A percentile compares a stretch with the other conserved stretches of the same genome.
Evolutionary conservation across 495 filamentous ascomycete genomes (phyloP).

Genomic region (Xylaria cubensis): DNA sequence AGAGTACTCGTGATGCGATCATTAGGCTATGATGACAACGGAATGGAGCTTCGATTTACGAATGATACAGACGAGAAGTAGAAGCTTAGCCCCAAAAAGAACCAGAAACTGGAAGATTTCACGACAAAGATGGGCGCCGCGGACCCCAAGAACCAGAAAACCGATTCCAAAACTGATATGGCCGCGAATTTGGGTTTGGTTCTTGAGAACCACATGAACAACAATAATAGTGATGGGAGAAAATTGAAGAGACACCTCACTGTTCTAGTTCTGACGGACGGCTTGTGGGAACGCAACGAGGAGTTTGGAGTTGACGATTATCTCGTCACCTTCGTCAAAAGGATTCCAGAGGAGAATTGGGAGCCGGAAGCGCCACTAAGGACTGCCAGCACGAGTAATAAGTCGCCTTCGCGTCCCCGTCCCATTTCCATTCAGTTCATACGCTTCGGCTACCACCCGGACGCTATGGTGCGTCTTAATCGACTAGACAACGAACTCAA

Average conservation of each 20-base stretch:
- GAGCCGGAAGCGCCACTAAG: constrained; percentile 2
- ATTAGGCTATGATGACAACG: constrained; percentile 38
- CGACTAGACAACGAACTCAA: constrained; percentile 41
- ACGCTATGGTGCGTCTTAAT: constrained; percentile 35
- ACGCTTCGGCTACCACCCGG: constrained; percentile 40
- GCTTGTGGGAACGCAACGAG: constrained; percentile 35
- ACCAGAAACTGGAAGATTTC: neutral
- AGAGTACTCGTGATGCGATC: constrained; percentile 40
- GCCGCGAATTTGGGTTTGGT: neutral
- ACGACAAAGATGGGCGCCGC: neutral
- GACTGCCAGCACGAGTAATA: neutral
- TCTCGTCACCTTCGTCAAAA: constrained; percentile 27
- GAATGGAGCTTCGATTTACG: constrained; percentile 37
- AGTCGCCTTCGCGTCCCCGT: constrained; percentile 14
- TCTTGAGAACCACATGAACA: neutral
- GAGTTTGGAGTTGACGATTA: constrained; percentile 13
- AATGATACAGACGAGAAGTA: constrained; percentile 10
- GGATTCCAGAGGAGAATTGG: constrained; percentile 30
- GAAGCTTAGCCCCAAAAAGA: constrained; percentile 6
- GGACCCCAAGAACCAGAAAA: neutral
- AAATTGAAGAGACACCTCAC: constrained; percentile 28
- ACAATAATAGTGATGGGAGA: constrained; percentile 12
- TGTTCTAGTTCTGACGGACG: constrained; percentile 44
- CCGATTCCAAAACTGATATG: neutral
- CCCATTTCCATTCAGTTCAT: constrained; percentile 45